Base-by-base conservation (phyloP, 192 early-diverging fungal species). In the Cetraspora pellucida region DNA sequence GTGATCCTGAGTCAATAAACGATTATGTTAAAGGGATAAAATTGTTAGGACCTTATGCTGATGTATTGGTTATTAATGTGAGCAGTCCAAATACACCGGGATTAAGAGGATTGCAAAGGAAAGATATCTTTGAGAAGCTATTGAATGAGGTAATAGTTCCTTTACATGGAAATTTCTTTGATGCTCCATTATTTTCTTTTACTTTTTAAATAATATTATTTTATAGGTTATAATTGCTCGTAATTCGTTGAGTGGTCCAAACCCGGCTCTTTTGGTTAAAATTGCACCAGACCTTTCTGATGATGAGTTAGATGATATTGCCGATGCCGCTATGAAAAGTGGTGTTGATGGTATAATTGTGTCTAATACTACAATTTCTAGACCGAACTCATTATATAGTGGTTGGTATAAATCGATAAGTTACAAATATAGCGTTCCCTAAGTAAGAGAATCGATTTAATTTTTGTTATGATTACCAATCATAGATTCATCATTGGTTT, bases 21-120 rank as follows among this genome's bases (percentile, higher is more conserved):
- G 96, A 97, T 82, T 97, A 95, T 80, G 88, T 95, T n/a, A 78
- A 84, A 23, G 96, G 96, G 13, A 83, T 97, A 19, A 75, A 85
- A 71, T 78, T 54, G 57, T 83, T 97, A 23, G 96, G 93, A 55
- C 79, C 86, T 6, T 92, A 87, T 77, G 96, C 95, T 3, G 96
- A 97, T 86, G 94, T 95, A 57, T 75, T 96, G 19, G 96, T 97
- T 8, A 81, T 97, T 69, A 97, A 97, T 77, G 91, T 97, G 63
- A 92, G 90, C 78, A 91, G 90, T 59, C 96, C 96, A 27, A 97
- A 97, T 78, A 93, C 93, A 27, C 94, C 91, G 27, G 95, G 94
- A 65, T 85, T 96, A 77, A 78, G 91, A 54, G 89, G 89, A 1
- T 69, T 92, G 72, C 91, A 93, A 69, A 80, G 92, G 28, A 82